phyloP scores from a whole-genome alignment of 1,139 yeast species.

The Fermentozyma sake region DNA sequence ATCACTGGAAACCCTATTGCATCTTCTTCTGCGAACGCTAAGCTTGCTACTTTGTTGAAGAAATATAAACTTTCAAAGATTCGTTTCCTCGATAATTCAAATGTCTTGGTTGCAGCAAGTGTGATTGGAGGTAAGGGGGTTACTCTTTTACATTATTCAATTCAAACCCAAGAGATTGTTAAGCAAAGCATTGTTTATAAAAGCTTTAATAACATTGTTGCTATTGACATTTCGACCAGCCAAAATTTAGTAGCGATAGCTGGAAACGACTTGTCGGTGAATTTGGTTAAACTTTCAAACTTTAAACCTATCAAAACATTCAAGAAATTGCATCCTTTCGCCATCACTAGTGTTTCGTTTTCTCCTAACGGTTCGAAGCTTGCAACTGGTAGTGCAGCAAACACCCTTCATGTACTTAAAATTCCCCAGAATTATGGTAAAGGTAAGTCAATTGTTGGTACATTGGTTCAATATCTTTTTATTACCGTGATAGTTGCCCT shows the following conservation, averaged over 20 bases:
- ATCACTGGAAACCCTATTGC: constrained; percentile 38
- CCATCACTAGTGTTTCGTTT: constrained; percentile 71
- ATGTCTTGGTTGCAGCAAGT: constrained; percentile 55
- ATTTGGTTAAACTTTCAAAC: constrained; percentile 47
- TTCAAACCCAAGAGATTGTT: constrained; percentile 37
- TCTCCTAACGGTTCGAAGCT: constrained; percentile 65
- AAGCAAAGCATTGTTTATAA: constrained; percentile 44
- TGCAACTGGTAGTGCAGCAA: constrained; percentile 81
- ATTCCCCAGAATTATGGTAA: constrained; percentile 51
- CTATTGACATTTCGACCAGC: constrained; percentile 49
- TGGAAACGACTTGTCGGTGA: constrained; percentile 69
- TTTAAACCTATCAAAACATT: constrained; percentile 48
- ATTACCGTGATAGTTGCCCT: constrained; percentile 40
- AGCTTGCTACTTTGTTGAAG: constrained; percentile 23
- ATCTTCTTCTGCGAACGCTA: constrained; percentile 21
- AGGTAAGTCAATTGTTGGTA: constrained; percentile 41
- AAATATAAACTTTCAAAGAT: constrained; percentile 51
- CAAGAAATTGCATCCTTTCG: constrained; percentile 68
- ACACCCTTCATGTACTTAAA: constrained; percentile 59
- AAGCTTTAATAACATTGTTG: constrained; percentile 62
- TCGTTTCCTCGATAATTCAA: constrained; percentile 51
- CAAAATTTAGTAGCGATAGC: constrained; percentile 63
- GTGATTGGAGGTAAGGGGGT: constrained; percentile 37
- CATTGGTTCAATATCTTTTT: constrained; percentile 35
- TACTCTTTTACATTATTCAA: constrained; percentile 38